These are phyloP conservation scores for Diaporthe sp. DNA, from an alignment of 2,329 filamentous ascomycete genomes.

Conservation along the genomic window DNA sequence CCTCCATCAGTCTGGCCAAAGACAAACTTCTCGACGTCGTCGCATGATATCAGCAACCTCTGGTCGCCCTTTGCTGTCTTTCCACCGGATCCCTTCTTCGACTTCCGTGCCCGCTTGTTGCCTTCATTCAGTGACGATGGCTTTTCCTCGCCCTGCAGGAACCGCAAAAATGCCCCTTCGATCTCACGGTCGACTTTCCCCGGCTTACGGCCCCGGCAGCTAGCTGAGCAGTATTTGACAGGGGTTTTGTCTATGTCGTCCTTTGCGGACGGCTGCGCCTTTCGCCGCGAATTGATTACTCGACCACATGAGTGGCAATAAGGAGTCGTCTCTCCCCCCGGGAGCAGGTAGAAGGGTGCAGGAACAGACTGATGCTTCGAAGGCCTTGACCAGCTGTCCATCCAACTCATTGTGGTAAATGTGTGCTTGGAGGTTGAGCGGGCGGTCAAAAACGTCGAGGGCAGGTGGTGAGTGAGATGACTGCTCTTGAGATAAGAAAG, in stretches of 20 bases:
- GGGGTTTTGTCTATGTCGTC: conserved; percentile 42
- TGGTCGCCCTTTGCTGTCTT: conserved; percentile 63
- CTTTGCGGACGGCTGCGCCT: conserved; percentile 34
- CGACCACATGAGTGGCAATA: conserved; percentile 72
- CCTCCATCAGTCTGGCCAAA: conserved; percentile 60
- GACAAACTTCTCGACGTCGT: conserved; percentile 63
- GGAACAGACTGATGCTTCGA: conserved; percentile 59
- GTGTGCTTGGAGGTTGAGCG: not conserved
- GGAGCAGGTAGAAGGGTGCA: conserved; percentile 67
- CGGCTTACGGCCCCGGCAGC: conserved; percentile 67
- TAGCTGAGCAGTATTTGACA: conserved; percentile 70
- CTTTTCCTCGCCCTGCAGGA: conserved; percentile 47
- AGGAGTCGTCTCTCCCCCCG: conserved; percentile 60
- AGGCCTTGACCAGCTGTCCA: conserved; percentile 58
- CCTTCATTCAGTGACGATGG: conserved; percentile 12
- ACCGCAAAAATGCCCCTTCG: conserved; percentile 61
- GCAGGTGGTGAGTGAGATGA: not conserved
- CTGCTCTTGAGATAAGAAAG: not conserved
- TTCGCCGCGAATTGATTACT: conserved; percentile 60
- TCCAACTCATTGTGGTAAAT: conserved; percentile 55
- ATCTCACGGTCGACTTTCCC: conserved; percentile 65
- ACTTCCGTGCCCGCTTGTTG: conserved; percentile 23
- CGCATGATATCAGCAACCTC: conserved; percentile 63
- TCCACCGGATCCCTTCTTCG: conserved; percentile 47
- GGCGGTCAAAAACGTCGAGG: not conserved